Evolutionary conservation across 2,329 filamentous ascomycete species (phyloP).

Genomic region (Calonectria henricotiae): DNA sequence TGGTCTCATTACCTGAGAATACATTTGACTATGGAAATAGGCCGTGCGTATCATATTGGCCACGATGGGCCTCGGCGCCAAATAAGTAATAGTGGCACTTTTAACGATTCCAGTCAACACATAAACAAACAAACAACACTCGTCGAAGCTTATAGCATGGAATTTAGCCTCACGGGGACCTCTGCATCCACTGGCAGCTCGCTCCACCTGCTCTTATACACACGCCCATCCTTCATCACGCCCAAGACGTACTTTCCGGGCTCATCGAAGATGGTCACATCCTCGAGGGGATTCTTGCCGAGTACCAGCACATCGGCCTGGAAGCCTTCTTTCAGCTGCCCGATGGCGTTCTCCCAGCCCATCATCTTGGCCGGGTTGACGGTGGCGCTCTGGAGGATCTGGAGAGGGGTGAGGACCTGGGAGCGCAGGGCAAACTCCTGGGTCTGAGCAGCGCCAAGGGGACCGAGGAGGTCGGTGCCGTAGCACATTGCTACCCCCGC

Average conservation of each 20-base stretch:
- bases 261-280: slow-evolving; percentile 67
- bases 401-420: slow-evolving; percentile 41
- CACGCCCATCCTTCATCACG: slow-evolving; percentile 69
- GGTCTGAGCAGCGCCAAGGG: slow-evolving; percentile 53
- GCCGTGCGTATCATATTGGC: neutral
- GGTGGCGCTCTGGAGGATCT: slow-evolving; percentile 53
- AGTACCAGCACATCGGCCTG: slow-evolving; percentile 69
- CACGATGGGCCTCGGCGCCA: neutral
- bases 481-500: slow-evolving; percentile 71
- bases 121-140: neutral
- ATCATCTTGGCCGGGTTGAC: slow-evolving; percentile 69
- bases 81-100: neutral
- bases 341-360: slow-evolving; percentile 63
- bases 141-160: neutral
- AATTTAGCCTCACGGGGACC: slow-evolving; percentile 32
- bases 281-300: slow-evolving; percentile 69
- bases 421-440: slow-evolving; percentile 54
- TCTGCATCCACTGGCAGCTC: slow-evolving; percentile 43
- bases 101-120: neutral
- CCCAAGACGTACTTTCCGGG: slow-evolving; percentile 65
- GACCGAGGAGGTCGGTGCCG: slow-evolving; percentile 61
- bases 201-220: slow-evolving; percentile 47
- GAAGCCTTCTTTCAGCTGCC: slow-evolving; percentile 67
- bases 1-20: neutral
- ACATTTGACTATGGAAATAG: neutral